Evolutionary conservation across 345 rosid genomes (phyloP), one percentile per base, ranked within the genome.

Genomic region (Arabis hirsuta): DNA sequence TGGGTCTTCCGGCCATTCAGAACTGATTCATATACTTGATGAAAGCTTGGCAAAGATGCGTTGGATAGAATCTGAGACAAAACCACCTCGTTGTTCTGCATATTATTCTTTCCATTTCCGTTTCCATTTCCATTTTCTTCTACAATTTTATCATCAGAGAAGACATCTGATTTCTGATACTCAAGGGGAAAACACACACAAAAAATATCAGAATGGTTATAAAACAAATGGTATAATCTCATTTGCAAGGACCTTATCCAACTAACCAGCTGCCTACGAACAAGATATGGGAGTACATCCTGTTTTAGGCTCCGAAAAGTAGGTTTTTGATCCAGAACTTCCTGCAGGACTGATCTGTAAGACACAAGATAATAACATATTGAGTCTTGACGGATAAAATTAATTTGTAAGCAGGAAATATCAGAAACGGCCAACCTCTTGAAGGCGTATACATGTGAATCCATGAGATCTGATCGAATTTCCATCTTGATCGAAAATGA

Each of bases 401-500:
- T 44, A 52, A 38, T 12, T 54, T 34, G 44, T 24, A 72, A 51
- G 68, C 42, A 52, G 62, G 43, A 61, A 71, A 22, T 22, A 46
- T 20, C 16, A 47, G 61, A 69, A 52, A 20, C 26, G 36, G 53
- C 84, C 63, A 76, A 95, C 99, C 96, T 88, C 82, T 90, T 95
- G 86, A 95, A 91, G 38, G 99, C 97, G 68, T 95, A 95, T 85
- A 95, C 72, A 86, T 95, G 96, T 69, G 90, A 88, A 84, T 95
- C 99, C 89, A 95, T 83, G 74, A 95, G 90, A 91, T 95, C 99
- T 66, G 91, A 85, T 78, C 82, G 86, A 55, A 91, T 79, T 76
- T 95, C 99, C 96, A 95, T 89, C 99, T 95, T 79, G 45, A 82
- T 62, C 48, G 39, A 73, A 76, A 19, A 45, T 50, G 73, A 76